Conservation (phyloP, 768 basidiomycete species). For the Megacollybia marginata region DNA sequence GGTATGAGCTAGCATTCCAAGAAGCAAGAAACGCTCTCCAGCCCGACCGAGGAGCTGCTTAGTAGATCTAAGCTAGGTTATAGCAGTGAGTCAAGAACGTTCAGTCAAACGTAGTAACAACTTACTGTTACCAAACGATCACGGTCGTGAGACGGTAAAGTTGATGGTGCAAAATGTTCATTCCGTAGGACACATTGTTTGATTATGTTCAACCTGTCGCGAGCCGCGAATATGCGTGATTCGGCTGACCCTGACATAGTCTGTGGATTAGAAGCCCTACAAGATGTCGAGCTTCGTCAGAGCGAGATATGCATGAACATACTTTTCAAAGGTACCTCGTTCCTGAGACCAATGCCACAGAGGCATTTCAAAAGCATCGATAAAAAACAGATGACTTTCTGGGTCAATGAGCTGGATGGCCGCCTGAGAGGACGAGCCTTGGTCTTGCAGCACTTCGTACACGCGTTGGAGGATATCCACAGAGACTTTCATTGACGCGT, state of each 20-base stretch:
- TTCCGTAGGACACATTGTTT: conserved; percentile 90
- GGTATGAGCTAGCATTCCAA: conserved; percentile 86
- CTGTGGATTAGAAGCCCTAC: conserved; percentile 44
- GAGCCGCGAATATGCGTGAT: conserved; percentile 68
- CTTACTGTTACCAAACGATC: conserved; percentile 82
- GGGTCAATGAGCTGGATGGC: conserved; percentile 69
- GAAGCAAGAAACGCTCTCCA: conserved; percentile 83
- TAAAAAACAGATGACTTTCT: conserved; percentile 71
- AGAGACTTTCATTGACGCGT: conserved; percentile 80
- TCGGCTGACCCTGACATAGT: conserved; percentile 81
- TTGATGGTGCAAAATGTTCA: conserved; percentile 97
- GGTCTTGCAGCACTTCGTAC: conserved; percentile 67
- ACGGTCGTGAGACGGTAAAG: conserved; percentile 81
- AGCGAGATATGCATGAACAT: conserved; percentile 11
- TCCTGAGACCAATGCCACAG: conserved; percentile 86
- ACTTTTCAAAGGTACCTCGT: conserved; percentile 86
- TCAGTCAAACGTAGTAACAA: neutral
- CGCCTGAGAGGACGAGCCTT: conserved; percentile 39
- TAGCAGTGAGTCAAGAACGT: neutral
- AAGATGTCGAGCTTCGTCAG: neutral
- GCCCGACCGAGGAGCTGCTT: conserved; percentile 92
- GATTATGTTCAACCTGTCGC: conserved; percentile 86
- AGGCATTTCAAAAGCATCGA: conserved; percentile 96
- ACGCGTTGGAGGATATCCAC: conserved; percentile 59
- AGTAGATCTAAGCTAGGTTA: conserved; percentile 76